These are phyloP conservation scores for Diaporthe sp. DNA, from an alignment of 2,329 filamentous ascomycete genomes.

Conservation along the genomic window DNA sequence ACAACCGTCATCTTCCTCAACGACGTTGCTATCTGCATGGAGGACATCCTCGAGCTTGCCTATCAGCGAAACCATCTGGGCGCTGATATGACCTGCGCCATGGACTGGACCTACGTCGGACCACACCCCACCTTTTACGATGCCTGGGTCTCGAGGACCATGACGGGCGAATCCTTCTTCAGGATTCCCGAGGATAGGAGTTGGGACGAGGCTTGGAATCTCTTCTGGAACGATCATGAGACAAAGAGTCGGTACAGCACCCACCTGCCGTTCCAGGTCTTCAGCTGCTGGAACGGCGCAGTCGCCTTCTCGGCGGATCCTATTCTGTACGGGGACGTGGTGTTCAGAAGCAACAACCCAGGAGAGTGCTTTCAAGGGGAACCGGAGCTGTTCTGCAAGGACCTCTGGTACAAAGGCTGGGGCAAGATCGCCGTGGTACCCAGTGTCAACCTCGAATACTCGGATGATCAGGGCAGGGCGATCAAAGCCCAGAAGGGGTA, in stretches of 20 bases:
- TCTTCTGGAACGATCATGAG: constrained; percentile 66
- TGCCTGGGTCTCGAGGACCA: constrained; percentile 67
- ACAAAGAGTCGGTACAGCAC: constrained; percentile 51
- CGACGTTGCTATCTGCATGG: constrained; percentile 65
- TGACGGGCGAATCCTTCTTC: constrained; percentile 70
- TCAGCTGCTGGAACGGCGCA: constrained; percentile 73
- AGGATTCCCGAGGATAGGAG: constrained; percentile 63
- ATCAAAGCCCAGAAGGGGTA: constrained; percentile 68
- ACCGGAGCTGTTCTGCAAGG: constrained; percentile 69
- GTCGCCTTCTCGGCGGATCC: constrained; percentile 63
- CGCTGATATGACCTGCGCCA: constrained; percentile 70
- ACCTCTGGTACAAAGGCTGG: constrained; percentile 65
- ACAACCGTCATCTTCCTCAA: constrained; percentile 67
- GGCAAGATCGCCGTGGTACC: constrained; percentile 70
- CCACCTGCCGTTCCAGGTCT: constrained; percentile 69
- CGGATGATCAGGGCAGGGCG: constrained; percentile 57
- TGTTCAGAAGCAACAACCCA: constrained; percentile 57
- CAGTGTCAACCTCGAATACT: constrained; percentile 69
- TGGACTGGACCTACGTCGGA: constrained; percentile 69
- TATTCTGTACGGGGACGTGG: constrained; percentile 58
- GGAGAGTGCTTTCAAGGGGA: constrained; percentile 69
- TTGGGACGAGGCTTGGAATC: constrained; percentile 63
- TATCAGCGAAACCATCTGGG: constrained; percentile 61
- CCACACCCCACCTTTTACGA: constrained; percentile 68
- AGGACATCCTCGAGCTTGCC: constrained; percentile 70